A percentile compares a stretch with the other conserved stretches of the same genome.
Evolutionary conservation across 2,329 filamentous ascomycete species (phyloP).

Genomic region (Sarocladium brachiariae): DNA sequence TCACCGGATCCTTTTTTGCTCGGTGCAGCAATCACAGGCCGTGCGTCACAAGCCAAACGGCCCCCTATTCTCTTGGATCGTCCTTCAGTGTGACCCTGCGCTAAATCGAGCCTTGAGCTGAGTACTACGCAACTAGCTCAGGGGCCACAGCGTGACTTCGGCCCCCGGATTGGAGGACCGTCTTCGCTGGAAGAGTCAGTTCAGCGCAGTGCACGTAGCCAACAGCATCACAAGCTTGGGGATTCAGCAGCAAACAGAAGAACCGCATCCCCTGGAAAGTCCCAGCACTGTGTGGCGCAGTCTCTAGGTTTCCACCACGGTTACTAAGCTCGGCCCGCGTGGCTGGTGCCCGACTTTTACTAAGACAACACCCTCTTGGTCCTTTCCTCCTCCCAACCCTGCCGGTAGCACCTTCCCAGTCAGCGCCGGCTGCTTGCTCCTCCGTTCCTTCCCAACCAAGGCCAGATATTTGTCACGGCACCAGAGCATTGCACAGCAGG

Average conservation of each 20-base stretch:
- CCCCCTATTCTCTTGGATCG: neutral
- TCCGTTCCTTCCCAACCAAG: conserved; percentile 1
- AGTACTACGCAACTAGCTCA: neutral
- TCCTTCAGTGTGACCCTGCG: conserved; percentile 4
- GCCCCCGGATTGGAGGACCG: neutral
- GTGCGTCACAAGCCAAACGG: neutral
- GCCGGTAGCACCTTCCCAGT: conserved; percentile 6
- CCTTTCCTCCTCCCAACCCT: neutral
- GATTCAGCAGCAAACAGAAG: neutral
- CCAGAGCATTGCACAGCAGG: neutral
- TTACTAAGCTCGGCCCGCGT: conserved; percentile 16
- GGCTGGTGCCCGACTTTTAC: conserved; percentile 10
- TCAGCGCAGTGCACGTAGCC: neutral
- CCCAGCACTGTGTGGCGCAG: conserved; percentile 16
- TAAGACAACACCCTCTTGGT: conserved; percentile 6
- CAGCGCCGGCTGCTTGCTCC: neutral
- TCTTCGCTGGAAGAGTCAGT: neutral
- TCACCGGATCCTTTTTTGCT: neutral
- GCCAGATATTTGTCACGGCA: neutral
- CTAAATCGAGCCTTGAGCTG: neutral
- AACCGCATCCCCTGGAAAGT: conserved; percentile 6
- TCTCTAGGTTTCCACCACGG: conserved; percentile 16
- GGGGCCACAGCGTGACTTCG: neutral
- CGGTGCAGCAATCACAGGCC: conserved; percentile 1
- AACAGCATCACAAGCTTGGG: neutral